Evolutionary conservation across 2,329 filamentous ascomycete genomes (phyloP), one percentile per base, ranked within the genome.

Genomic region (Dothideomycetes sp.): DNA sequence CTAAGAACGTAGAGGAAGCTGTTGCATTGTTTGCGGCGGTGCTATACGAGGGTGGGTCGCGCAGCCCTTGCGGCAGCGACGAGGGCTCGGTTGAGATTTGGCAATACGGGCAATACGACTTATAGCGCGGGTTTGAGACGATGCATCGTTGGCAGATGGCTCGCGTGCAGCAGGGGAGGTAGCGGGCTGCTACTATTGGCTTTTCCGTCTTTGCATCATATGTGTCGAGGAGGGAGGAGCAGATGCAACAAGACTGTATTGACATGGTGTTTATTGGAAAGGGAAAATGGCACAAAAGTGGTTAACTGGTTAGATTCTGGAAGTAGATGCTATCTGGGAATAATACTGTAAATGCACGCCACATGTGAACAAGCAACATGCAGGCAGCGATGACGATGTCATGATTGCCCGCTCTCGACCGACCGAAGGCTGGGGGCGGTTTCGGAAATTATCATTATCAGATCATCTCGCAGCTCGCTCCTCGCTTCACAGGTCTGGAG

Each of bases 101-200:
- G 56, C 84, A 91, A 58, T 82, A 89, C 0, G 84, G 84, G 54
- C 74, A 78, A 48, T 77, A 77, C 29, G 67, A 64, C 38, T 72
- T 70, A 60, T 85, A 87, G 31, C 82, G 76, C 19, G 69, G 64
- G 55, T 86, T 86, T 34, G 72, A 79, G 55, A 73, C 63, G 50
- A 84, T 73, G 60, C 84, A 89, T 45, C 66, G 66, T 12, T 76
- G 75, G 60, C 84, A 91, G 52, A 89, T 82, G 30, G 77, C 65
- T 39, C 84, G 72, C 33, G 65, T 66, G 57, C 84, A 89, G 58
- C 84, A 89, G 24, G 70, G 68, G 19, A 86, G 65, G 45, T 69
- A 64, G 37, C 81, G 73, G 52, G 80, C 72, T 35, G 69, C 64
- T 18, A 72, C 67, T 2, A 73, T 61, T 11, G 73, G 69, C 54